phyloP scores from a whole-genome alignment of 2,329 filamentous ascomycete genomes.

The Neonectria hederae region DNA sequence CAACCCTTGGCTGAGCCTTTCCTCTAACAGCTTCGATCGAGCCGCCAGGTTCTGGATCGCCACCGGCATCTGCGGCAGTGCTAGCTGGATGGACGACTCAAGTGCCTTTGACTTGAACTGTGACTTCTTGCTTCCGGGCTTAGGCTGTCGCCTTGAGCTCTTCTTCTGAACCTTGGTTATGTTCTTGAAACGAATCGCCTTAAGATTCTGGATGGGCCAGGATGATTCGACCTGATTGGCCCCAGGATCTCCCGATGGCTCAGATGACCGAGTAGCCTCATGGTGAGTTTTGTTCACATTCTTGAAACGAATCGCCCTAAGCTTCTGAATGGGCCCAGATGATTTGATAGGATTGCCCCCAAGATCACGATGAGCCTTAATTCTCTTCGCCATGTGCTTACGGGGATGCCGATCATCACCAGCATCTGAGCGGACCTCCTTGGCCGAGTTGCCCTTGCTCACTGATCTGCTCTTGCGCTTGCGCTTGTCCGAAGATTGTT shows the following conservation, averaged over 20 bases:
- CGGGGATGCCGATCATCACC: background rate
- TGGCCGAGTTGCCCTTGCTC: background rate
- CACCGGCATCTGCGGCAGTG: slow-evolving; percentile 29
- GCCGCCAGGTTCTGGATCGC: slow-evolving; percentile 33
- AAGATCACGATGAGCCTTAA: too few relatives aligned
- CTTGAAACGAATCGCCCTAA: background rate
- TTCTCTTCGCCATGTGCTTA: background rate
- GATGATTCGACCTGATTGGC: background rate
- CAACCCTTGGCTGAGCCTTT: slow-evolving; percentile 13
- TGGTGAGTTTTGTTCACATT: too few relatives aligned
- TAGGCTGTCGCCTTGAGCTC: background rate
- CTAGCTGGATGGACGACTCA: slow-evolving; percentile 1
- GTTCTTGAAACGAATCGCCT: background rate
- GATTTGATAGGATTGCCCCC: background rate
- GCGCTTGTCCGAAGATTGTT: background rate
- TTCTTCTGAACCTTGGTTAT: background rate
- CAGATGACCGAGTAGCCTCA: background rate
- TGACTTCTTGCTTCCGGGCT: background rate
- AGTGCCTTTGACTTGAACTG: slow-evolving; percentile 4
- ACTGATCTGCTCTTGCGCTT: background rate
- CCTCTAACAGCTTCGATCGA: slow-evolving; percentile 25
- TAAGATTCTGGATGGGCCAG: background rate
- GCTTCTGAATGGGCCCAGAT: background rate
- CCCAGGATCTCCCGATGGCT: too few relatives aligned
- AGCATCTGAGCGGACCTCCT: background rate